Base-by-base conservation (phyloP, 345 rosid genomes). In the Syzygium oleosum region DNA sequence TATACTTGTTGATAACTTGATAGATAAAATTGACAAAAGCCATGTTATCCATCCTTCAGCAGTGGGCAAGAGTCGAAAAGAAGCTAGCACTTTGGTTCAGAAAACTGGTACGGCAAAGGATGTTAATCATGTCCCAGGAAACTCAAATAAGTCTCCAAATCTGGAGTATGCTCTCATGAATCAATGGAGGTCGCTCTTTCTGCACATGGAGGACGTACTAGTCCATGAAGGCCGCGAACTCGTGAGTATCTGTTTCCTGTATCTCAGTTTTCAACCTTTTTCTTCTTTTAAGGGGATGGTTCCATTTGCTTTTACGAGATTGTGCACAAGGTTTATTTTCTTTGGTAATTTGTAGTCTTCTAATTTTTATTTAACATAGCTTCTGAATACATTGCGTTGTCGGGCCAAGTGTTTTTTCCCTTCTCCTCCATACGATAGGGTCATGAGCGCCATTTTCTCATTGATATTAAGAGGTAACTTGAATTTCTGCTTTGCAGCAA, bases 111-210 rank as follows among this genome's bases (percentile, higher is more conserved):
- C 83, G 61, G 96, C 89, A 87, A 94, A 93, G 88, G 54, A 84
- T 34, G 95, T 91, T 12, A 84, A 90, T 55, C 90, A 63, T 85
- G 83, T 87, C 88, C 89, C 86, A 46, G 95, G 91, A 88, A 90
- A 86, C 91, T 79, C 92, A 14, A 85, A 29, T 87, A 90, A 90
- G 87, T 91, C 95, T 3, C 86, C 92, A 53, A 92, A 92, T 85
- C 88, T 95, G 86, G 98, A 93, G 87, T 87, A 95, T 87, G 92
- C 93, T 63, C 93, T 93, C 87, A 92, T 87, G 56, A 92, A 88
- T 87, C 99, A 95, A 84, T 97, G 99, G 99, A 92, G 89, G 88
- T 93, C 96, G 9, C 98, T 95, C 86, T 97, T 97, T 93, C 96
- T 93, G 73, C 93, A 90, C 91, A 96, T 94, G 99, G 96, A 93